A percentile compares a stretch with the other conserved stretches of the same genome.
phyloP scores from a whole-genome alignment of 139 green algal genomes.

The Dunaliella primolecta region DNA sequence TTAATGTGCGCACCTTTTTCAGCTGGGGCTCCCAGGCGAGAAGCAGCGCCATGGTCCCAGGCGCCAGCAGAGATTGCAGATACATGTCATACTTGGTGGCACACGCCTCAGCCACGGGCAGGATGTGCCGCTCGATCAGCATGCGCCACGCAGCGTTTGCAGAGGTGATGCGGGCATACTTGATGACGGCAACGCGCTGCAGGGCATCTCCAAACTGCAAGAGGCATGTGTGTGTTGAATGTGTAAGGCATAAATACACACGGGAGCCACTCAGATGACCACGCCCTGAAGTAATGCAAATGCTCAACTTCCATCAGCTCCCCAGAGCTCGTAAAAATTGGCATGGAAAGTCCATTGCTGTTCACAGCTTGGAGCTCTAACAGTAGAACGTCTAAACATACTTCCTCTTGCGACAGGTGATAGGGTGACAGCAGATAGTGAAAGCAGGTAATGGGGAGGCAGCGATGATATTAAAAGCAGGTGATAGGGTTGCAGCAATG shows the following conservation, averaged over 20 bases:
- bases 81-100: conserved; percentile 24
- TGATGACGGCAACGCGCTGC: conserved; percentile 30
- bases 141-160: conserved; percentile 46
- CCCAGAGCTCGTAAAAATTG: not conserved
- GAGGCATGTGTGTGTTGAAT: too few species aligned
- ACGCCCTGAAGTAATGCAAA: too few species aligned
- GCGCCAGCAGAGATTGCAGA: conserved; percentile 38
- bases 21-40: conserved; percentile 46
- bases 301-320: too few species aligned
- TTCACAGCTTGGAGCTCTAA: too few species aligned
- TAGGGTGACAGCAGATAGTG: too few species aligned
- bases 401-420: too few species aligned
- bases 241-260: too few species aligned
- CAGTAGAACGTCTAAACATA: too few species aligned
- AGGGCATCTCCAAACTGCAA: conserved; percentile 20
- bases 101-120: conserved; percentile 40
- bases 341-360: too few species aligned
- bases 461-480: not conserved
- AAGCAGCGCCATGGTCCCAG: conserved; percentile 34
- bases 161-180: conserved; percentile 49
- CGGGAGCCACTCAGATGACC: too few species aligned
- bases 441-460: not conserved
- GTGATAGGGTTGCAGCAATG: too few species aligned
- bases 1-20: conserved; percentile 21
- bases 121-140: conserved; percentile 51